Evolutionary conservation across 805 yeast species (phyloP).

Genomic region (Lipomyces spencermartinsiae): DNA sequence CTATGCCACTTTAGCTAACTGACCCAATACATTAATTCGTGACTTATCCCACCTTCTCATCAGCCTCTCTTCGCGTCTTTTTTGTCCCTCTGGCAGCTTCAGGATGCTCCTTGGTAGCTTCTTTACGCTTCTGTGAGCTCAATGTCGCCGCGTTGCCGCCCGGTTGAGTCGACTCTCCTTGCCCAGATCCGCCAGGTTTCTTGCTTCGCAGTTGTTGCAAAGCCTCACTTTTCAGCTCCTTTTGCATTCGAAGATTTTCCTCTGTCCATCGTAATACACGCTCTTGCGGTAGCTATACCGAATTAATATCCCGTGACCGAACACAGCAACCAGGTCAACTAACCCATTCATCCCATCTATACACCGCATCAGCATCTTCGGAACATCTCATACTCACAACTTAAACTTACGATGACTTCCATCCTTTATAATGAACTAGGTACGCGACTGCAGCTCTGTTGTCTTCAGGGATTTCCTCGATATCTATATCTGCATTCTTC

Average conservation of each 20-base stretch:
- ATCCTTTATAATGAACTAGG: conserved; percentile 88
- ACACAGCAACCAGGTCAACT: neutral
- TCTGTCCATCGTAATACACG: conserved; percentile 72
- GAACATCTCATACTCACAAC: neutral
- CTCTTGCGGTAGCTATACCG: conserved; percentile 49
- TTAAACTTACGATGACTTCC: conserved; percentile 73
- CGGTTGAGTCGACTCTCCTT: conserved; percentile 23
- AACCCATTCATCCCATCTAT: conserved; percentile 94
- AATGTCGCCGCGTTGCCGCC: conserved; percentile 24
- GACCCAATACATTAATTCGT: neutral
- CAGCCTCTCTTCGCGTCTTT: conserved; percentile 34
- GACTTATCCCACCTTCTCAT: conserved; percentile 25
- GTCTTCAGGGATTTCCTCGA: conserved; percentile 49
- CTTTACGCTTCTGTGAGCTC: conserved; percentile 35
- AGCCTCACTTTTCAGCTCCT: conserved; percentile 61
- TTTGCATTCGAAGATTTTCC: conserved; percentile 69
- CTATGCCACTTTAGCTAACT: conserved; percentile 7
- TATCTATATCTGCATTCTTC: conserved; percentile 40
- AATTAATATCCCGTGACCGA: neutral
- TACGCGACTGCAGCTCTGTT: conserved; percentile 54
- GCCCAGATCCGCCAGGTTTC: conserved; percentile 29
- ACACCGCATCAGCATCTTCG: neutral
- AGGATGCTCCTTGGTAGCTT: conserved; percentile 24
- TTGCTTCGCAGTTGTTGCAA: conserved; percentile 43
- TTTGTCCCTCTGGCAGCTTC: conserved; percentile 22